Base-by-base conservation (phyloP, 176 grass and related monocot genomes). In the Phoenix roebelenii region DNA sequence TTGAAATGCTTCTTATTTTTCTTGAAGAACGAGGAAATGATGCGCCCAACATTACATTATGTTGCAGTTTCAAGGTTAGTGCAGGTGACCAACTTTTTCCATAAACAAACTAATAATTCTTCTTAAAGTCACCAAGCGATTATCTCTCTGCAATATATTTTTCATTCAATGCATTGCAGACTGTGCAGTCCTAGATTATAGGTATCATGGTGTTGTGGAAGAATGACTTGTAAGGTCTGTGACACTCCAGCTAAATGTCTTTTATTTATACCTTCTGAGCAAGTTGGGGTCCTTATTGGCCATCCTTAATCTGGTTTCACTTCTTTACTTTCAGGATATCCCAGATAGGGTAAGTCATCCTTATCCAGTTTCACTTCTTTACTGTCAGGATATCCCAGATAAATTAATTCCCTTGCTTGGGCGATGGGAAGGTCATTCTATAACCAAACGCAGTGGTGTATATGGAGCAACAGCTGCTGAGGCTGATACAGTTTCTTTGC, bases 1-100 rank as follows among this genome's bases (percentile, higher is more conserved):
- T 98, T 5, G 84, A 98, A 16, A 98, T 81, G 55, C 75, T 98
- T 68, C 66, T 89, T 72, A 17, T 98, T 78, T 98, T 98, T 64
- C 60, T 85, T 70, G 93, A 98, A 78, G 86, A 74, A 48, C 72
- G 66, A 61, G 84, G 78, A 57, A 56, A 78, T 62, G 5, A 61
- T 17, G 51, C 62, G 15, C 70, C 81, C 72, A 58, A 75, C 29
- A 53, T 63, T 35, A 14, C 59, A 49, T 74, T 69, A 55, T 58
- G 61, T 66, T 69, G 48, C 59, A 54, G 67, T 67, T 23, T 58
- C 9, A 51, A 80, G 69, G 84, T 80, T 62, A 77, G 26, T 23
- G 55, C 24, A 52, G 52, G 50, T 15, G 9, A 15, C 65, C n/a
- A 15, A 51, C 25, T 44, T 56, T 68, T 56, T 44, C 18, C 52